Conservation (phyloP, 495 filamentous ascomycete genomes). For the Friedmanniomyces endolithicus region DNA sequence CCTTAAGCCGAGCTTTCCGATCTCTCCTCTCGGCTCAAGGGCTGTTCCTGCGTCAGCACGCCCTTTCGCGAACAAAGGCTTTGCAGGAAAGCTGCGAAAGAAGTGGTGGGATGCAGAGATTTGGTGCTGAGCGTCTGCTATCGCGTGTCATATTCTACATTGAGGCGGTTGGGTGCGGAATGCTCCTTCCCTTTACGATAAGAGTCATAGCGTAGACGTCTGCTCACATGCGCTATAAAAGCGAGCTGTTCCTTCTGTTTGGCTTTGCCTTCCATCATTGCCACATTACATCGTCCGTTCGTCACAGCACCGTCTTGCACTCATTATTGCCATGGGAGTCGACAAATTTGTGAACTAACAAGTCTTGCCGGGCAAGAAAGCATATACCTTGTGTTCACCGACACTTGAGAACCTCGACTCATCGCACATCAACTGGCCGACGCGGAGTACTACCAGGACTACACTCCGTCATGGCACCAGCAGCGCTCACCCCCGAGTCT, state of each 20-base stretch:
- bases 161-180: background rate
- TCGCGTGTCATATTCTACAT: background rate
- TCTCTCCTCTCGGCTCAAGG: background rate
- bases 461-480: conserved; percentile 14
- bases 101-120: background rate
- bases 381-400: background rate
- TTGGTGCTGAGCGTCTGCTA: background rate
- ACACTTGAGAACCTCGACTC: background rate
- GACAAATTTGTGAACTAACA: conserved; percentile 12
- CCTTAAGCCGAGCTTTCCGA: too few relatives aligned
- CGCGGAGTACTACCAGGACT: too few relatives aligned
- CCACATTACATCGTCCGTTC: too few relatives aligned
- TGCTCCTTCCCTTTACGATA: background rate
- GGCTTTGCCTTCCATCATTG: too few relatives aligned
- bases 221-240: too few relatives aligned
- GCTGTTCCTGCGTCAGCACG: background rate
- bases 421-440: background rate
- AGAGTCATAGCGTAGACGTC: too few relatives aligned
- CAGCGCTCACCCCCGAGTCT: conserved; percentile 12
- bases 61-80: background rate
- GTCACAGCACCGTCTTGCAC: too few relatives aligned
- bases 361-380: background rate
- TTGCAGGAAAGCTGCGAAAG: background rate
- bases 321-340: background rate
- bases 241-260: too few relatives aligned